Conservation (phyloP, 768 basidiomycete species). For the Mycena venus region DNA sequence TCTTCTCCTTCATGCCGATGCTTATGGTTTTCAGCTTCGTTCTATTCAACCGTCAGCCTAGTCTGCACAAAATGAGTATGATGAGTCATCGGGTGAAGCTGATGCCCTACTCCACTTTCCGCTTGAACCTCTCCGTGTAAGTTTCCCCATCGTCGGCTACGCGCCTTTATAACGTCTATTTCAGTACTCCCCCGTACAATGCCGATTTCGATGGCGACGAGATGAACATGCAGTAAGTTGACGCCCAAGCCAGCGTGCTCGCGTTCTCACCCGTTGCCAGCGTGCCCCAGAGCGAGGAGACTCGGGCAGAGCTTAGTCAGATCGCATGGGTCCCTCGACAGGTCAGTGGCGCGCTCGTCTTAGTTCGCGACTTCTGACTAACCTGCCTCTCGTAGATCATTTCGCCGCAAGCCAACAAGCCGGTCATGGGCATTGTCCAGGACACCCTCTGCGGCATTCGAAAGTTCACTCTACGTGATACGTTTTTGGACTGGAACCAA, state of each 20-base stretch:
- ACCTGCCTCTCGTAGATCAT: slow-evolving; percentile 79
- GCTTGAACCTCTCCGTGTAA: too few species aligned
- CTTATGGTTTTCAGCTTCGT: slow-evolving; percentile 70
- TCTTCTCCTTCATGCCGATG: background rate
- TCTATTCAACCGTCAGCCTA: slow-evolving; percentile 98
- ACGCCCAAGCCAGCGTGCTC: background rate
- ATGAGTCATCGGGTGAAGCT: slow-evolving; percentile 98
- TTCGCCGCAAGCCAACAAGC: slow-evolving; percentile 99
- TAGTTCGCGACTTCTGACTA: background rate
- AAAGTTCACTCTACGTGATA: slow-evolving; percentile 96
- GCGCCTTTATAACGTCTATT: slow-evolving; percentile 42
- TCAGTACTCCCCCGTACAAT: slow-evolving; percentile 95
- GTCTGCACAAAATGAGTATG: slow-evolving; percentile 99
- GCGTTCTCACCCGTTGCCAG: slow-evolving; percentile 53
- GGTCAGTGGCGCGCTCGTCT: slow-evolving; percentile 54
- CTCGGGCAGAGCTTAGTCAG: slow-evolving; percentile 96
- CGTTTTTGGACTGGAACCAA: slow-evolving; percentile 94
- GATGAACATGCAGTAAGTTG: slow-evolving; percentile 99
- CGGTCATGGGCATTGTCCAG: slow-evolving; percentile 99
- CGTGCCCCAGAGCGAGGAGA: slow-evolving; percentile 98
- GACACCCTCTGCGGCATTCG: slow-evolving; percentile 98
- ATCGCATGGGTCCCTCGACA: slow-evolving; percentile 99
- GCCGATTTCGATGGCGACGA: slow-evolving; percentile 99
- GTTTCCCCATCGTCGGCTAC: slow-evolving; percentile 47
- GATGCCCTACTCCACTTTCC: slow-evolving; percentile 99